phyloP scores from a whole-genome alignment of 1,139 yeast species.

The Kodamaea alishanica region DNA sequence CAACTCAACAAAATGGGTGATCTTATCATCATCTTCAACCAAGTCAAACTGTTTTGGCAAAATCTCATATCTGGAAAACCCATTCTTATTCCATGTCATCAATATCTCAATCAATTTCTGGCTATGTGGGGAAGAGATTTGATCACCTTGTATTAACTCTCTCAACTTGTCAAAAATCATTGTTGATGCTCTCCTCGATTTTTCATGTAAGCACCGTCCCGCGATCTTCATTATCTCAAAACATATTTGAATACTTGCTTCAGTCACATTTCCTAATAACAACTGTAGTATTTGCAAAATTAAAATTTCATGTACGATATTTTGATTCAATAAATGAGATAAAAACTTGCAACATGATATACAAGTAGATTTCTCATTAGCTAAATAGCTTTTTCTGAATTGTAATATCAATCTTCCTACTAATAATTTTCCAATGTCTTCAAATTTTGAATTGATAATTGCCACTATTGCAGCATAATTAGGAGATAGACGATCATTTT shows the following conservation, averaged over 20 bases:
- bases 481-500: conserved; percentile 37
- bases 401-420: conserved; percentile 53
- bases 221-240: conserved; percentile 23
- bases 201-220: conserved; percentile 22
- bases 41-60: conserved; percentile 50
- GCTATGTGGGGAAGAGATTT: conserved; percentile 36
- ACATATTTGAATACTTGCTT: conserved; percentile 34
- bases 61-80: conserved; percentile 40
- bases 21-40: conserved; percentile 62
- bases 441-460: conserved; percentile 63
- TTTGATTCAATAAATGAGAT: conserved; percentile 62
- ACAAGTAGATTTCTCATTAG: conserved; percentile 45
- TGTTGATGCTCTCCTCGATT: conserved; percentile 29
- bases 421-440: conserved; percentile 63
- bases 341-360: conserved; percentile 47
- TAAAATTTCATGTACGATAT: conserved; percentile 61
- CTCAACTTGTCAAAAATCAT: conserved; percentile 63
- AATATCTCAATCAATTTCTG: conserved; percentile 51
- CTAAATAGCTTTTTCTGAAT: conserved; percentile 54
- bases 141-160: conserved; percentile 54
- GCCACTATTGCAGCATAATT: conserved; percentile 58
- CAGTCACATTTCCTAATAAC: conserved; percentile 50
- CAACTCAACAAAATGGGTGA: conserved; percentile 56
- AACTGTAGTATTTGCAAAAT: conserved; percentile 62
- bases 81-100: conserved; percentile 49